A percentile compares a stretch with the other conserved stretches of the same genome.
Conservation (phyloP, 225 moss, liverwort and hornwort species). For the Neckera pumila region DNA sequence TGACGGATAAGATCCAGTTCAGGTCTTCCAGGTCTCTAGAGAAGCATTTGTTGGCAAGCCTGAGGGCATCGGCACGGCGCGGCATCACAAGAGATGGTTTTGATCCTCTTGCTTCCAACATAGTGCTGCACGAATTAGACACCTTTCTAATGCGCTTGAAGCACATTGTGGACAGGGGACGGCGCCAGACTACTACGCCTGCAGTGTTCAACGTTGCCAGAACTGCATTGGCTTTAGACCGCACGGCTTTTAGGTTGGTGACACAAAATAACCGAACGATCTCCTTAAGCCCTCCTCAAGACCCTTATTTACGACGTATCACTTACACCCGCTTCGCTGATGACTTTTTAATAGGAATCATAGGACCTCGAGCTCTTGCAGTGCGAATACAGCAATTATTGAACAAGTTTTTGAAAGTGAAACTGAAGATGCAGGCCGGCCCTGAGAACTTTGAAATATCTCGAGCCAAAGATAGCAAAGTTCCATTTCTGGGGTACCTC, state of each 20-base stretch:
- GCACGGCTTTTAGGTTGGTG: slow-evolving; percentile 22
- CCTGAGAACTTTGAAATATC: slow-evolving; percentile 17
- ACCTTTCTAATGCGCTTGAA: slow-evolving; percentile 41
- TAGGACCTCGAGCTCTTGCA: slow-evolving; percentile 48
- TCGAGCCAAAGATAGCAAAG: slow-evolving; percentile 39
- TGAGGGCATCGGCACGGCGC: slow-evolving; percentile 32
- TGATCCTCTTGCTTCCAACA: slow-evolving; percentile 39
- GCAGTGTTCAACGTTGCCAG: slow-evolving; percentile 21
- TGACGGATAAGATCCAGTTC: slow-evolving; percentile 10
- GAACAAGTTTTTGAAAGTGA: slow-evolving; percentile 14
- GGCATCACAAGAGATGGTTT: slow-evolving; percentile 40
- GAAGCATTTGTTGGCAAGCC: slow-evolving; percentile 16
- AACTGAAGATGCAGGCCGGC: slow-evolving; percentile 12
- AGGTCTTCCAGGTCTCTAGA: not conserved
- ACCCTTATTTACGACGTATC: slow-evolving; percentile 37
- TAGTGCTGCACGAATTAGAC: slow-evolving; percentile 40
- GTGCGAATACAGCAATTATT: slow-evolving; percentile 29
- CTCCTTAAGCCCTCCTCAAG: slow-evolving; percentile 34
- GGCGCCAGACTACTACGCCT: slow-evolving; percentile 20
- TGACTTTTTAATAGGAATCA: slow-evolving; percentile 54
- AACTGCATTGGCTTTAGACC: slow-evolving; percentile 28
- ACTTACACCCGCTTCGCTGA: slow-evolving; percentile 49
- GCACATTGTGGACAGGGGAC: slow-evolving; percentile 49
- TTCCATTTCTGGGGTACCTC: slow-evolving; percentile 56
- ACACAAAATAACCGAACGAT: slow-evolving; percentile 31